Evolutionary conservation across 345 rosid species (phyloP), one percentile per base, ranked within the genome.

Genomic region (Acer yangbiense): DNA sequence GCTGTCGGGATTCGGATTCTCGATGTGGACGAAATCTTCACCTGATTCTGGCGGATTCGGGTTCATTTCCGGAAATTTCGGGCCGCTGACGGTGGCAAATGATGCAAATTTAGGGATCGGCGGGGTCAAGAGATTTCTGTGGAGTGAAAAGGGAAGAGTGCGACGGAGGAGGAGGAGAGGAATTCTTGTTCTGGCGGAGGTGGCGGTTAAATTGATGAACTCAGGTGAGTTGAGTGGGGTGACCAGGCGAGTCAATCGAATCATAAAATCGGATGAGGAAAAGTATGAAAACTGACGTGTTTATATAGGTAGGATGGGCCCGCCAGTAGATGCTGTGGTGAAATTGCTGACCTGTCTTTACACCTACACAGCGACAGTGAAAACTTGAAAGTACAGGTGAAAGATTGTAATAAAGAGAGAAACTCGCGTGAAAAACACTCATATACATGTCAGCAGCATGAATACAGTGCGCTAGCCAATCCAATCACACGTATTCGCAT

Each of bases 1-100:
- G 64, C 14, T 70, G 35, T 78, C 71, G 17, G 88, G 87, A 60
- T 70, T 82, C 14, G 96, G 93, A 58, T 82, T 89, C 39, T 93
- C 98, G 80, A 94, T 84, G 86, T 91, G 93, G 80, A 94, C 86
- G 77, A 87, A 94, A 76, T 94, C 98, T 68, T 92, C 97, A 2
- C 77, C 90, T 29, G 81, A 64, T 67, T 90, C 88, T 65, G 82
- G 76, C 44, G 85, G 75, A 55, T 61, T 63, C 65, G 85, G 73
- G 72, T 93, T 91, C 92, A 92, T 85, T 65, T 73, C 35, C 61
- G 80, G 82, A 17, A 73, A 39, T 17, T 16, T 39, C 3, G 46
- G 72, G 46, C 77, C 63, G 62, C 27, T 58, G 54, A 71, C 2
- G 80, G 72, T 61, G 44, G 82, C 75, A 70, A 67, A 73, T 54